Evolutionary conservation across 2,329 filamentous ascomycete species (phyloP).

Genomic region (Colletotrichum navitas): DNA sequence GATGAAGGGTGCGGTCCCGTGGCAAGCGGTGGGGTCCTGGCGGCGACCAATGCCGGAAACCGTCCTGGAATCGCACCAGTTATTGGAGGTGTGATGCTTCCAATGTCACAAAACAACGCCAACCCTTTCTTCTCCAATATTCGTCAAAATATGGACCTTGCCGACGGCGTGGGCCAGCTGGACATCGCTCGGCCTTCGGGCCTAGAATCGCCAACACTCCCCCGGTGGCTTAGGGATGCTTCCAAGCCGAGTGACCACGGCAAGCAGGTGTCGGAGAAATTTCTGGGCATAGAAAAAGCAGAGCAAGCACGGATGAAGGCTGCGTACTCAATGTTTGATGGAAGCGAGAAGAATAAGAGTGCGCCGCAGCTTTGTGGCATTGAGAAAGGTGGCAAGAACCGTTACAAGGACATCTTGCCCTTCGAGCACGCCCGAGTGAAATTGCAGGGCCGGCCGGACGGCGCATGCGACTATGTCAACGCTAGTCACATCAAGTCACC

Average conservation of each 20-base stretch:
- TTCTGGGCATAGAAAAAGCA: conserved; percentile 83
- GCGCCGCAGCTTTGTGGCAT: conserved; percentile 82
- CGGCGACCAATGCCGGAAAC: conserved; percentile 58
- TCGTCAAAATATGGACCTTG: conserved; percentile 94
- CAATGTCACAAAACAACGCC: conserved; percentile 73
- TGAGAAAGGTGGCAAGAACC: conserved; percentile 94
- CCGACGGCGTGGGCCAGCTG: conserved; percentile 90
- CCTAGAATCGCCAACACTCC: conserved; percentile 68
- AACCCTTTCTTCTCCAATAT: conserved; percentile 98
- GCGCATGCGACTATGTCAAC: conserved; percentile 93
- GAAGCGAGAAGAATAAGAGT: conserved; percentile 48
- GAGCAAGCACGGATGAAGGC: conserved; percentile 95
- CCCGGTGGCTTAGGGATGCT: conserved; percentile 81
- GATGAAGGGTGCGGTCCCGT: conserved; percentile 61
- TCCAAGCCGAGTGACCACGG: conserved; percentile 78
- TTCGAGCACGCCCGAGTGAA: conserved; percentile 94
- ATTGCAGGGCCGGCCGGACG: conserved; percentile 74
- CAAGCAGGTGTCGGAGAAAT: conserved; percentile 84
- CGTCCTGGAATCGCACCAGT: conserved; percentile 73
- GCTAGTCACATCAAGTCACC: conserved; percentile 87
- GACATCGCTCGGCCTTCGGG: conserved; percentile 63
- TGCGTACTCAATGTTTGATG: conserved; percentile 67
- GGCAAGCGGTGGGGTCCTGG: conserved; percentile 56
- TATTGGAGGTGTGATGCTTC: conserved; percentile 90
- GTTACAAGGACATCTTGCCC: conserved; percentile 97